phyloP scores from a whole-genome alignment of 2,329 filamentous ascomycete genomes.

The Lanzia echinophila region DNA sequence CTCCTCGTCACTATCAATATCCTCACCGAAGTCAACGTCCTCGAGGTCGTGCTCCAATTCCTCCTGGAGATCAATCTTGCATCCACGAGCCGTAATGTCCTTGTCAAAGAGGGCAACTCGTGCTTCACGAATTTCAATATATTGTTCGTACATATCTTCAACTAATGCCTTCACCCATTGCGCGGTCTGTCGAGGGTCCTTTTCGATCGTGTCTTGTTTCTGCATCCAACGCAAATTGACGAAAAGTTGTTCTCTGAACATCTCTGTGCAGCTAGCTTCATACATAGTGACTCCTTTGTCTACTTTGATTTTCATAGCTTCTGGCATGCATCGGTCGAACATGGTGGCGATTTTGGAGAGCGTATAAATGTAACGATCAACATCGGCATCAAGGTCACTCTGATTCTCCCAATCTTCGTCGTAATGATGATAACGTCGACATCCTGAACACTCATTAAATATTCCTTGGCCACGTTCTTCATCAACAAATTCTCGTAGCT shows the following conservation, averaged over 20 bases:
- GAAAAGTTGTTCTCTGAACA: neutral
- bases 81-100: neutral
- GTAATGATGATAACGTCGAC: slow-evolving; percentile 2
- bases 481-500: slow-evolving; percentile 4
- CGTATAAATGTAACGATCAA: slow-evolving; percentile 9
- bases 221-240: slow-evolving; percentile 7
- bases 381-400: neutral
- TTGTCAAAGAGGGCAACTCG: neutral
- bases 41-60: neutral
- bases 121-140: neutral
- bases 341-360: slow-evolving; percentile 3
- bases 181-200: neutral
- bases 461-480: neutral
- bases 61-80: neutral
- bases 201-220: neutral
- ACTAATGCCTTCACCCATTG: slow-evolving; percentile 1
- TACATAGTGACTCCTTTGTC: slow-evolving; percentile 5
- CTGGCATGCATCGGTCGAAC: slow-evolving; percentile 2
- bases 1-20: neutral
- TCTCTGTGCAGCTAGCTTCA: neutral
- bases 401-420: slow-evolving; percentile 4
- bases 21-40: neutral
- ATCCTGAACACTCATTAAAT: slow-evolving; percentile 1
- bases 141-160: slow-evolving; percentile 6
- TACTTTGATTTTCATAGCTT: neutral